Evolutionary conservation across 1,284 basidiomycete genomes (phyloP).

Genomic region (Trichosporon faecale): DNA sequence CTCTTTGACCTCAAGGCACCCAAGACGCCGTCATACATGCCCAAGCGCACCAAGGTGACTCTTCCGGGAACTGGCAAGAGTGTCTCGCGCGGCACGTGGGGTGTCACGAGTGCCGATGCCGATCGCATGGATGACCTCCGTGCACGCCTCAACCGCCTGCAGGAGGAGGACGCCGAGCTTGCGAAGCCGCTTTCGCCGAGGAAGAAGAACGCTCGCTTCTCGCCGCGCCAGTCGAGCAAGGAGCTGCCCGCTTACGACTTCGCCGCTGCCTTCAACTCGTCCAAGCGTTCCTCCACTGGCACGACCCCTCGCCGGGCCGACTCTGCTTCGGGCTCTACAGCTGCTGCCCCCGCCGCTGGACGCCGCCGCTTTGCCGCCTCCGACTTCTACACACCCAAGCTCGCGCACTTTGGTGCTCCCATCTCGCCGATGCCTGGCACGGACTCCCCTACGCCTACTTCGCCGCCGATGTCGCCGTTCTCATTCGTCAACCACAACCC

Average conservation of each 20-base stretch:
- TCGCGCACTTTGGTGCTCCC: constrained; percentile 11
- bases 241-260: constrained; percentile 55
- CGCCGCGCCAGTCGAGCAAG: constrained; percentile 18
- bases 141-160: constrained; percentile 53
- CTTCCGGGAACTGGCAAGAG: constrained; percentile 43
- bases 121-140: constrained; percentile 53
- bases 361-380: constrained; percentile 31
- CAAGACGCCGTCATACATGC: constrained; percentile 21
- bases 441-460: background rate
- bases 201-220: constrained; percentile 16
- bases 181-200: constrained; percentile 18
- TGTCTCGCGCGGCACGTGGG: constrained; percentile 46
- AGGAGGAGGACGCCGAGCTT: constrained; percentile 48
- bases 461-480: constrained; percentile 15
- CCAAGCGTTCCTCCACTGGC: constrained; percentile 31
- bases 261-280: constrained; percentile 53
- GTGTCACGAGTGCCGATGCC: constrained; percentile 46
- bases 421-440: background rate
- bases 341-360: background rate
- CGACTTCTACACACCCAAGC: constrained; percentile 47
- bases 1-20: constrained; percentile 40
- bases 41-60: constrained; percentile 26
- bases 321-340: background rate
- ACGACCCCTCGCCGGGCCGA: background rate
- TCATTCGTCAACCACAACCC: constrained; percentile 1